These are phyloP conservation scores for Hibiscus mutabilis DNA, from an alignment of 345 rosid species.

Conservation along the genomic window DNA sequence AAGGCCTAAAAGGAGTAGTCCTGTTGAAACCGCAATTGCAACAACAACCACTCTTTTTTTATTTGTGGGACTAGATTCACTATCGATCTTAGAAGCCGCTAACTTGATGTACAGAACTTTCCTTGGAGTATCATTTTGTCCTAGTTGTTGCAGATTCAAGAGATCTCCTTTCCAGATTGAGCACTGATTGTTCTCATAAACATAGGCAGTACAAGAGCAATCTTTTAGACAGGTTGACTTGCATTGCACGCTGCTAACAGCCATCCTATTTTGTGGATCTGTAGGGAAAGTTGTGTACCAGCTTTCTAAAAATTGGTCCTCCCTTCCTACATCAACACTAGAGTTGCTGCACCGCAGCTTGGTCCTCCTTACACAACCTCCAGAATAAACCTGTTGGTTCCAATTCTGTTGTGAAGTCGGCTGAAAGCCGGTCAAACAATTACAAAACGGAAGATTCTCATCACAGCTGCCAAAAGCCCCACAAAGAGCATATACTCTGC, in stretches of 20 bases:
- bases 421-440: no score
- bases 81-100: constrained; percentile 50
- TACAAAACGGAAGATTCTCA: no score
- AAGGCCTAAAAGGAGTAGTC: constrained; percentile 19
- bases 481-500: no score
- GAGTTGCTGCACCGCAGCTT: no score
- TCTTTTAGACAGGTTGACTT: constrained; percentile 34
- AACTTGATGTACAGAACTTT: constrained; percentile 40
- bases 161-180: constrained; percentile 49
- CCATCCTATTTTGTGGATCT: constrained; percentile 1
- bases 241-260: constrained; percentile 29
- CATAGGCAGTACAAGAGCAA: constrained; percentile 70
- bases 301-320: constrained; percentile 26
- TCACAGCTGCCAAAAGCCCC: no score
- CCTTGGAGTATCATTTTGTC: constrained; percentile 28
- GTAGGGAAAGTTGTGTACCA: constrained; percentile 21
- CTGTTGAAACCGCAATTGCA: constrained; percentile 31
- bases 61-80: constrained; percentile 13
- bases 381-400: no score
- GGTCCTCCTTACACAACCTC: no score
- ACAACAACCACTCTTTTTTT: constrained; percentile 31
- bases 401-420: no score
- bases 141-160: constrained; percentile 30
- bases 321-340: no score
- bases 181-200: constrained; percentile 36